phyloP scores from a whole-genome alignment of 306 rosid genomes.

The Bauhinia variegata region DNA sequence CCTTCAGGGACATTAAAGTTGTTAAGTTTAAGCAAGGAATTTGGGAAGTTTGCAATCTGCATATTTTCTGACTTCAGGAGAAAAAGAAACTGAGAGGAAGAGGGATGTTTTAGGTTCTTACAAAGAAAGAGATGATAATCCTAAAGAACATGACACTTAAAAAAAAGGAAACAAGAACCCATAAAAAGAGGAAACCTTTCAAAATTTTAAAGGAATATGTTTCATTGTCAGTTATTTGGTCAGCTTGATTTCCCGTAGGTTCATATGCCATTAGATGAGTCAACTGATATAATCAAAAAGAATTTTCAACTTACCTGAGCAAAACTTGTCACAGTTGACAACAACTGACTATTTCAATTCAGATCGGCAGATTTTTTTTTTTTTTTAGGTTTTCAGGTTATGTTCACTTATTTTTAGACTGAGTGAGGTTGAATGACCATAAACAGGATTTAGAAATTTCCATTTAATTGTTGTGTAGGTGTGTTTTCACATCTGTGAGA shows the following conservation, averaged over 20 bases:
- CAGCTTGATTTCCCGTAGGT: too few species aligned
- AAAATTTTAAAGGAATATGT: too few species aligned
- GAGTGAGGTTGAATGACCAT: constrained; percentile 20
- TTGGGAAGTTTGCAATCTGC: constrained; percentile 5
- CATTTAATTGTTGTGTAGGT: background rate
- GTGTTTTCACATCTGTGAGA: too few species aligned
- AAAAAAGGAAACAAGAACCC: constrained; percentile 2
- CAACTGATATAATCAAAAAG: background rate
- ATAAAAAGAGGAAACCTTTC: background rate
- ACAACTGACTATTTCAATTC: background rate
- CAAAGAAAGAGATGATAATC: background rate
- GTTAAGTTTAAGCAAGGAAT: background rate
- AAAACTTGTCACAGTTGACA: background rate
- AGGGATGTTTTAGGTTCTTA: background rate
- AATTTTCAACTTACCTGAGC: background rate
- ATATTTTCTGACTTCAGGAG: background rate
- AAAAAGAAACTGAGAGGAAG: background rate
- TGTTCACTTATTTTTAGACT: background rate
- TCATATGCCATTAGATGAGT: background rate
- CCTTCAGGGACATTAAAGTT: background rate
- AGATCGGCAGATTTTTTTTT: background rate
- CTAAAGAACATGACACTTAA: constrained; percentile 5
- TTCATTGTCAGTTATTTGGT: too few species aligned
- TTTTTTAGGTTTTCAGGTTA: background rate
- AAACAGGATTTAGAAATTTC: constrained; percentile 2